Conservation (phyloP, 306 rosid species). For the Spatholobus suberectus region DNA sequence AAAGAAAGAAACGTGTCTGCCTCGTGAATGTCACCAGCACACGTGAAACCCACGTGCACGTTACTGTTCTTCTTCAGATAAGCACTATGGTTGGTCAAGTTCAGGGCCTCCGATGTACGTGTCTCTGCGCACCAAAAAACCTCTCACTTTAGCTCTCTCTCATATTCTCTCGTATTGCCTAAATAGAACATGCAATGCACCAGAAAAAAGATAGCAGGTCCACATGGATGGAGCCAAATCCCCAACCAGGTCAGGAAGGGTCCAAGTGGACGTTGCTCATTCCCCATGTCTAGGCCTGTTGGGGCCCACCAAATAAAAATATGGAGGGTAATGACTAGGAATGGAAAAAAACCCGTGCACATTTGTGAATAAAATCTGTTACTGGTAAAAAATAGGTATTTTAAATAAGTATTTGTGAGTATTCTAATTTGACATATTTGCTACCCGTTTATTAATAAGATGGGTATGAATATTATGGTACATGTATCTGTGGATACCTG, state of each 20-base stretch:
- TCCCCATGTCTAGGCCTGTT: constrained; percentile 9
- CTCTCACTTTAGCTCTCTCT: too few relatives aligned
- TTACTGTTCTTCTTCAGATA: not conserved
- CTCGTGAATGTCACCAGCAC: constrained; percentile 48
- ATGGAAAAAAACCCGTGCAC: too few relatives aligned
- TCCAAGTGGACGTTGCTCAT: constrained; percentile 48
- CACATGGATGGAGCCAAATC: constrained; percentile 40
- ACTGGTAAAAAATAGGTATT: too few relatives aligned
- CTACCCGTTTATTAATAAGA: too few relatives aligned
- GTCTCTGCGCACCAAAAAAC: too few relatives aligned
- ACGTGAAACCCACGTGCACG: constrained; percentile 33
- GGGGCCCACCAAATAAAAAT: not conserved
- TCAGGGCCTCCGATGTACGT: not conserved
- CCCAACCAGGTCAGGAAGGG: constrained; percentile 33
- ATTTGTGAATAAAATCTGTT: too few relatives aligned
- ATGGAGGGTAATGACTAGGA: not conserved
- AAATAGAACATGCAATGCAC: constrained; percentile 22
- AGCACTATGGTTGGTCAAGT: not conserved
- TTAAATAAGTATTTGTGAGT: too few relatives aligned
- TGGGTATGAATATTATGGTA: too few relatives aligned
- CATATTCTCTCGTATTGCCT: too few relatives aligned
- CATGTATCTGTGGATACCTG: too few relatives aligned
- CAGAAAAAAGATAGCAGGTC: constrained; percentile 46
- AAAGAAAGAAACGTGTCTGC: not conserved
- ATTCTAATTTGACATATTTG: too few relatives aligned